Conservation (phyloP, 2,329 filamentous ascomycete species). For the Parascedosporium putredinis region DNA sequence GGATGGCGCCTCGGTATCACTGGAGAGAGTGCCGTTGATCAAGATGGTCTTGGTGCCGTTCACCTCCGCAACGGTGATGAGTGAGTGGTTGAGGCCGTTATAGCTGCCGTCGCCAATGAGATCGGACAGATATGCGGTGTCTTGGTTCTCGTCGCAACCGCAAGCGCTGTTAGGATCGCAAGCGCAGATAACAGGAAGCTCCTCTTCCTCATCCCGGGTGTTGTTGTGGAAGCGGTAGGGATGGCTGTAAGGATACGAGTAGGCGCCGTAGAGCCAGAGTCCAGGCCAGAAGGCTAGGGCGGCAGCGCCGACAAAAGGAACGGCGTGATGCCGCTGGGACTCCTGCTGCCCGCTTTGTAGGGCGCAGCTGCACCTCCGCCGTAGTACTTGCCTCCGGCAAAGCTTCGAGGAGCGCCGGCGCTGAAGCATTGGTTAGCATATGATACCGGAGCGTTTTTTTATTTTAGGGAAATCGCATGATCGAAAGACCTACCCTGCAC, state of each 20-base stretch:
- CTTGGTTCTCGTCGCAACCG: conserved; percentile 58
- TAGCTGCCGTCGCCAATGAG: conserved; percentile 59
- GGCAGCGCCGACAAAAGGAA: conserved; percentile 37
- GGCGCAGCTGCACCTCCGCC: conserved; percentile 53
- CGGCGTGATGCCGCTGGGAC: conserved; percentile 40
- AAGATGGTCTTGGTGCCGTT: conserved; percentile 56
- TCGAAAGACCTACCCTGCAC: too few relatives aligned
- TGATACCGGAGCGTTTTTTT: too few relatives aligned
- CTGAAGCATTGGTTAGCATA: too few relatives aligned
- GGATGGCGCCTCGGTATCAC: conserved; percentile 47
- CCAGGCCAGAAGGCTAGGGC: conserved; percentile 52
- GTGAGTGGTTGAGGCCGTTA: conserved; percentile 43
- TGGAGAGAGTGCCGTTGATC: conserved; percentile 66
- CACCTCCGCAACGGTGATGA: conserved; percentile 46
- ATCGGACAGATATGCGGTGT: conserved; percentile 46
- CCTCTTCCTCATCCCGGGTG: conserved; percentile 30
- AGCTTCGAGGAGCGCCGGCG: conserved; percentile 44
- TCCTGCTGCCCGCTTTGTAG: conserved; percentile 44
- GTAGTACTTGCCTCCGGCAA: conserved; percentile 55
- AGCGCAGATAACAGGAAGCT: conserved; percentile 31
- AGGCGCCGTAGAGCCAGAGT: conserved; percentile 53
- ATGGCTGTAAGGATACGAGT: conserved; percentile 40
- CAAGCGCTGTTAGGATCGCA: conserved; percentile 42
- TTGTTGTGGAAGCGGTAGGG: conserved; percentile 38
- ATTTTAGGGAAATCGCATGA: too few relatives aligned